Conservation (phyloP, 768 basidiomycete genomes). For the Omphalotus guepiniiformis region DNA sequence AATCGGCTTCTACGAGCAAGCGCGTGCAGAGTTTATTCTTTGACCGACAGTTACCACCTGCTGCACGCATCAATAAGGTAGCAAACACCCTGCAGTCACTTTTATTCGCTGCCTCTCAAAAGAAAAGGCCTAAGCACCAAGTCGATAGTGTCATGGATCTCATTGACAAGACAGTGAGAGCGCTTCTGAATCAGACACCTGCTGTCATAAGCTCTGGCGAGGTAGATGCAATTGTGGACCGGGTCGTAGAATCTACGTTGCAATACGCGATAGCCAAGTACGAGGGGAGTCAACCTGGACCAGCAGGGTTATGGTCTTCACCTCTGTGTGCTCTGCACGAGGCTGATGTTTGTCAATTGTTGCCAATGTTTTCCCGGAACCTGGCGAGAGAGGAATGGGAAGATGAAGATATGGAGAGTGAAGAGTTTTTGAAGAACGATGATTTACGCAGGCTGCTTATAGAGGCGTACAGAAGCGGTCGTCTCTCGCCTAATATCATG, state of each 20-base stretch:
- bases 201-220: slow-evolving; percentile 57
- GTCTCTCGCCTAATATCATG: slow-evolving; percentile 50
- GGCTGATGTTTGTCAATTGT: slow-evolving; percentile 50
- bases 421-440: slow-evolving; percentile 22
- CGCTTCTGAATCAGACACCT: slow-evolving; percentile 47
- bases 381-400: slow-evolving; percentile 27
- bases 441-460: slow-evolving; percentile 50
- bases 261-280: slow-evolving; percentile 72
- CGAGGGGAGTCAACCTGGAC: slow-evolving; percentile 35
- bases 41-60: slow-evolving; percentile 48
- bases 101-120: slow-evolving; percentile 42
- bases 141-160: slow-evolving; percentile 74
- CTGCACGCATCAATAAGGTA: slow-evolving; percentile 65
- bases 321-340: slow-evolving; percentile 61
- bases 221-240: slow-evolving; percentile 58
- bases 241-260: slow-evolving; percentile 68
- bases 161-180: slow-evolving; percentile 62
- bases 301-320: slow-evolving; percentile 47
- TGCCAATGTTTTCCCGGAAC: slow-evolving; percentile 47
- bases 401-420: slow-evolving; percentile 20
- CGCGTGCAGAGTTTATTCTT: slow-evolving; percentile 53
- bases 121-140: slow-evolving; percentile 44
- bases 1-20: slow-evolving; percentile 14
- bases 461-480: slow-evolving; percentile 58
- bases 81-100: slow-evolving; percentile 54